Base-by-base conservation (phyloP, 805 yeast species). In the Tetrapisispora fleetii region DNA sequence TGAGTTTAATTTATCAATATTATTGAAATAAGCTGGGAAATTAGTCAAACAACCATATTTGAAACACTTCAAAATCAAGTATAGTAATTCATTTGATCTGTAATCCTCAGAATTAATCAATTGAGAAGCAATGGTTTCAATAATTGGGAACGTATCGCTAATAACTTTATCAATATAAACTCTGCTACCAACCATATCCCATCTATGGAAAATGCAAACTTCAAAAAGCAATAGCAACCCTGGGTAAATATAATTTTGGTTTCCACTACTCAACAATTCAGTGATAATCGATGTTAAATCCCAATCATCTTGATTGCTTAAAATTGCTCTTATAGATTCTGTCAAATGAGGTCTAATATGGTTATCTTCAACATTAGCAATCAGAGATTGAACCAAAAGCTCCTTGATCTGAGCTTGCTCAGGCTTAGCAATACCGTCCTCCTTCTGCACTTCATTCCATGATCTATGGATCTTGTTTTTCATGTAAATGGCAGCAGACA, bases 401-500 rank as follows among this genome's bases (percentile, higher is more conserved):
- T 74, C 78, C 54, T 75, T 78, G 52, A 84, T 71, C 16, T 74
- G 64, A 13, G 76, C 78, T 51, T 76, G 78, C 58, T 83, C 90
- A 39, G 74, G 71, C 0, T 52, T 48, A 16, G 54, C 56, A 41
- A 75, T 68, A 5, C 62, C 64, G n/a, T 58, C 59, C 13, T 58
- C 67, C 13, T 53, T 50, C 18, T 55, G 55, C 13, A 32, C 3
- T 39, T 53, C 58, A 22, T 66, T 64, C 89, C 90, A 83, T 47
- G 73, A 70, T 37, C 73, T 67, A 38, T 72, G 72, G 32, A 83
- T 68, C 49, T 77, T 71, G 62, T 84, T 84, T 60, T 85, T 85
- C 63, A 83, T 77, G 59, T 78, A 82, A 6, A 85, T 83, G 0
- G 84, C 81, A 6, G 83, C 74, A 13, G 86, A 82, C 51, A 77